phyloP scores from a whole-genome alignment of 257 asterid species.

The Capsicum chinense region DNA sequence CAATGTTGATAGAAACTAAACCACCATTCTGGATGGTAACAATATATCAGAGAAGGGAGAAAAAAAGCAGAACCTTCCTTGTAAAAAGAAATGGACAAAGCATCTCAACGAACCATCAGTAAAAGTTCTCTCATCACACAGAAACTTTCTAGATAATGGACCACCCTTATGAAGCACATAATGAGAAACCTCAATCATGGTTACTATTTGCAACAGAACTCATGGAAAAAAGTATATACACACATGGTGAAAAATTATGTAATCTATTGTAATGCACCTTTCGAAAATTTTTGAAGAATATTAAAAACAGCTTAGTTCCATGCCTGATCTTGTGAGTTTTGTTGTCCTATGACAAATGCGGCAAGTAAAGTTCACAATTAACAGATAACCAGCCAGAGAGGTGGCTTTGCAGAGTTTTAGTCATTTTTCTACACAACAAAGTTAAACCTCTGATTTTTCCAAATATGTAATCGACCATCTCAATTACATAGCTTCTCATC shows the following conservation, averaged over 20 bases:
- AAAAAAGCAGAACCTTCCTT: not conserved
- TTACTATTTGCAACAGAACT: slow-evolving; percentile 1
- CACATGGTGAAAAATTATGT: not conserved
- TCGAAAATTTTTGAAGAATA: not conserved
- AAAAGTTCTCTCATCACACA: not conserved
- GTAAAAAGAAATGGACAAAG: not conserved
- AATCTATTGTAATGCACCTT: slow-evolving; percentile 11
- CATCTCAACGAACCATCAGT: not conserved
- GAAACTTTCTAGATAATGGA: slow-evolving; percentile 9
- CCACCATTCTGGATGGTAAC: not conserved
- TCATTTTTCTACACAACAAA: slow-evolving; percentile 17
- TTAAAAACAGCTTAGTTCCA: not conserved
- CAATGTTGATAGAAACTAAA: slow-evolving; percentile 26
- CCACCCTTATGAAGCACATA: not conserved
- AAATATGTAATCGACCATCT: not conserved
- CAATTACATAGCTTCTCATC: slow-evolving; percentile 6
- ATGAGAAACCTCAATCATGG: slow-evolving; percentile 25
- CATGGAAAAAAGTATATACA: not conserved
- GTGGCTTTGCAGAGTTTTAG: not conserved
- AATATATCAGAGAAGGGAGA: slow-evolving; percentile 1
- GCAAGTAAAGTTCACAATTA: not conserved
- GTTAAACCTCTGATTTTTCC: not conserved
- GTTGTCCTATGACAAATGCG: not conserved
- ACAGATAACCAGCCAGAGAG: not conserved
- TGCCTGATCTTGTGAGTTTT: not conserved